Conservation (phyloP, 495 filamentous ascomycete genomes). For the Neurospora discreta region DNA sequence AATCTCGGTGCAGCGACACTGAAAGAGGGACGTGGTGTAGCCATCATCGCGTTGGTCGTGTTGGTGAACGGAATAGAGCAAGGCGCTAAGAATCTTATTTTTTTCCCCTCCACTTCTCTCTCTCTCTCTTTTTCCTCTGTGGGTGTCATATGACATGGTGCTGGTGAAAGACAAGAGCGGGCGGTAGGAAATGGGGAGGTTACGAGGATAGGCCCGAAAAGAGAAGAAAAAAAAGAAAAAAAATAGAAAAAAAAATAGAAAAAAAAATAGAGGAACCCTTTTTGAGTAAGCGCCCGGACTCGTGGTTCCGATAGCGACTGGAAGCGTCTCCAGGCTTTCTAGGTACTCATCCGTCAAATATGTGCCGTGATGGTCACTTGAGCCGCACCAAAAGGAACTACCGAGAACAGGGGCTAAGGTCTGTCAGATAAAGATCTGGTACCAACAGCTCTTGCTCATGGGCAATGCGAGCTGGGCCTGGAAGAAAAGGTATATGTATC, state of each 20-base stretch:
- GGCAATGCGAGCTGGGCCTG: not conserved
- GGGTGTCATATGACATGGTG: not conserved
- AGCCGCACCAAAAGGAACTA: not conserved
- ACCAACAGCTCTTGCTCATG: not conserved
- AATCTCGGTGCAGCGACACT: not conserved
- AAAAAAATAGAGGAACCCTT: not conserved
- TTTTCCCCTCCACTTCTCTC: too few species aligned
- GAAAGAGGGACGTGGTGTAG: not conserved
- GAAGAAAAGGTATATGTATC: not conserved
- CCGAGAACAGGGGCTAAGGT: not conserved
- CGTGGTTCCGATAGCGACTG: not conserved
- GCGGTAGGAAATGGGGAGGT: not conserved
- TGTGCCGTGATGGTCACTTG: not conserved
- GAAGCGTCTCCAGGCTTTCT: not conserved
- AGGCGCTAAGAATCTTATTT: too few species aligned
- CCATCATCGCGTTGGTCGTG: not conserved
- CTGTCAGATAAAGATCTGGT: not conserved
- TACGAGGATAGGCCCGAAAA: not conserved
- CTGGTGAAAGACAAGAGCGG: not conserved
- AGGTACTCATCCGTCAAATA: not conserved
- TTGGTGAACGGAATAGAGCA: not conserved
- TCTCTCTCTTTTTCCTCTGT: not conserved
- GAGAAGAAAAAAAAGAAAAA: too few species aligned
- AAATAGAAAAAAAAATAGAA: too few species aligned
- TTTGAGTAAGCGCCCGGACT: not conserved